Evolutionary conservation across 441 rosid genomes (phyloP).

Genomic region (Pelargonium australe): DNA sequence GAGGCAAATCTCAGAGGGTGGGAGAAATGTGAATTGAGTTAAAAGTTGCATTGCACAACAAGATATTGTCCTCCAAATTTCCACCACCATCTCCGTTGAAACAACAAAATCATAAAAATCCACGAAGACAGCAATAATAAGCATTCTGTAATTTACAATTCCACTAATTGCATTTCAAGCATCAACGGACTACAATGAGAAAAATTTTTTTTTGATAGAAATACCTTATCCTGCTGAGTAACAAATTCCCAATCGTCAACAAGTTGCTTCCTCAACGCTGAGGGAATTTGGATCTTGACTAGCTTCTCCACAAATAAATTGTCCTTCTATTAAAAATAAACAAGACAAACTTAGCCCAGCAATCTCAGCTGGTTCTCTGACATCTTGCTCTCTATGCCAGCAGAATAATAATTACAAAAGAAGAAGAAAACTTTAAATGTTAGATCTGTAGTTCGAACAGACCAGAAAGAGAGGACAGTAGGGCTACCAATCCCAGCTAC

Average conservation of each 20-base stretch:
- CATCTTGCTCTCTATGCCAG: not conserved
- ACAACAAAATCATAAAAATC: not conserved
- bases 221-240: slow-evolving; percentile 77
- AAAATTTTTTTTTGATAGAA: not conserved
- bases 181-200: slow-evolving; percentile 2
- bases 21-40: not conserved
- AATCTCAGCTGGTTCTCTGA: not conserved
- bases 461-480: too few relatives aligned
- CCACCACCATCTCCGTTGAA: slow-evolving; percentile 1
- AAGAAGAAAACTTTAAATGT: not conserved
- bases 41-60: not conserved
- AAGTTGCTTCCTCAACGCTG: slow-evolving; percentile 73
- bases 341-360: slow-evolving; percentile 18
- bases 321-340: slow-evolving; percentile 45
- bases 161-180: slow-evolving; percentile 4
- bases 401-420: not conserved
- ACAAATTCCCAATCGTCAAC: slow-evolving; percentile 86
- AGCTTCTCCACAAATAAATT: slow-evolving; percentile 55
- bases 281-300: slow-evolving; percentile 77
- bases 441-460: not conserved
- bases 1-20: not conserved
- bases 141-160: not conserved
- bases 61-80: not conserved
- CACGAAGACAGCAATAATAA: not conserved
- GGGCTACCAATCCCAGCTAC: too few relatives aligned